Evolutionary conservation across 192 early-diverging fungal species (phyloP), one percentile per base, ranked within the genome.

Genomic region (Umbelopsis sp.): DNA sequence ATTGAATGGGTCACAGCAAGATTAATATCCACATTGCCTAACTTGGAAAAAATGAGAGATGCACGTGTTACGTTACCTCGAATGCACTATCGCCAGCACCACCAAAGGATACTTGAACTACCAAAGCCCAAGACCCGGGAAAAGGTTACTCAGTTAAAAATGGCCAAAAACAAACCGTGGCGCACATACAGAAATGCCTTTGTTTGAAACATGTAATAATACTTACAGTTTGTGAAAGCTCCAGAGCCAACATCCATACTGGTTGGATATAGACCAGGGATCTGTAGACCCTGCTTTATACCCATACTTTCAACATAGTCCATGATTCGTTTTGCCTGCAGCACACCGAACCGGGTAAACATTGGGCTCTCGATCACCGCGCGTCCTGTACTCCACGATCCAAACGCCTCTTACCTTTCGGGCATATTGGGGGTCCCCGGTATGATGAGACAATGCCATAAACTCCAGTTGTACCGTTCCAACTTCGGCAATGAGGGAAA

Each of bases 401-500:
- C 37, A 41, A 10, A 41, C 37, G 37, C 37, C 37, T 9, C 22
- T 35, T 80, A 89, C 88, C 75, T 82, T 80, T 61, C 82, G 45
- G 22, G 86, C 85, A 68, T 91, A 96, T 8, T 75, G 69, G 4
- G 86, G 80, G 66, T 93, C 80, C 3, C 89, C 88, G 7, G 93
- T 92, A 18, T 92, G 83, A 66, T 91, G 80, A 1, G 91, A 90
- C n/a, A 97, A 82, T 70, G 90, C 89, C 80, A 89, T 85, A 68
- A 92, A 92, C 76, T 97, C 95, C 35, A 97, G 82, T 51, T 94
- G 91, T 55, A 97, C 77, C 7, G 55, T 61, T 22, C 55, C 55
- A n/a, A 61, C 55, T 35, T 61, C 55, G 13, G 55, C 55, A 33
- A 61, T 61, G 13, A 61, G 25, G 55, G 13, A n/a, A 35, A 61